A percentile compares a stretch with the other conserved stretches of the same genome.
Evolutionary conservation across 495 filamentous ascomycete genomes (phyloP).

Genomic region (Bacidia rubella): DNA sequence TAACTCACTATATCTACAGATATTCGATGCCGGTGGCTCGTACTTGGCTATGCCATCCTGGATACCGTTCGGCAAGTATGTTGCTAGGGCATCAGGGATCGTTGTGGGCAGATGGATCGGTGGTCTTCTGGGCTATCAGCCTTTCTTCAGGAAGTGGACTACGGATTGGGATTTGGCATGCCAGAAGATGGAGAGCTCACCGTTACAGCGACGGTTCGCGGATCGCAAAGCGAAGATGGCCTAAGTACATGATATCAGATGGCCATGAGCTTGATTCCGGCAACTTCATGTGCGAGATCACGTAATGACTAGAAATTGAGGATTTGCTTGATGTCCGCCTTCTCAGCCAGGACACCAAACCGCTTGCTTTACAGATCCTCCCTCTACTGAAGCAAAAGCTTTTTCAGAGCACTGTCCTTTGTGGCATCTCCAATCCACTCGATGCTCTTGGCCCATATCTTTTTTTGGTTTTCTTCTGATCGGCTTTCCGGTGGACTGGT

Average conservation of each 20-base stretch:
- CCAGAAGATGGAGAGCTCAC: constrained; percentile 28
- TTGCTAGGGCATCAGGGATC: constrained; percentile 28
- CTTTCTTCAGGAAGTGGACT: constrained; percentile 36
- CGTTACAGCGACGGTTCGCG: constrained; percentile 21
- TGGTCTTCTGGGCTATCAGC: constrained; percentile 37
- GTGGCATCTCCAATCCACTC: constrained; percentile 27
- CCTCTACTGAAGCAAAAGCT: not conserved
- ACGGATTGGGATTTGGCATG: constrained; percentile 38
- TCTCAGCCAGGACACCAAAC: constrained; percentile 23
- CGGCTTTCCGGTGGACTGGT: constrained; percentile 27
- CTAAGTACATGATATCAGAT: not conserved
- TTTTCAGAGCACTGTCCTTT: constrained; percentile 14
- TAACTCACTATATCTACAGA: not conserved
- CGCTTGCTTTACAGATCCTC: constrained; percentile 24
- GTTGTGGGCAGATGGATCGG: constrained; percentile 38
- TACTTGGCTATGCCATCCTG: constrained; percentile 33
- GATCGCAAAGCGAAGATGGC: not conserved
- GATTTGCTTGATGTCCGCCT: not conserved
- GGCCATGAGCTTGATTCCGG: too few species aligned
- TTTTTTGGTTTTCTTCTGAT: constrained; percentile 28
- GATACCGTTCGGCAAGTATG: constrained; percentile 29
- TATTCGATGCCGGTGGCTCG: constrained; percentile 31
- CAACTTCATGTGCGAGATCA: too few species aligned
- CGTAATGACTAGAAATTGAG: not conserved
- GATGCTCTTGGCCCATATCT: constrained; percentile 30